Conservation (phyloP, 495 filamentous ascomycete species). For the Endocarpon pusillum region DNA sequence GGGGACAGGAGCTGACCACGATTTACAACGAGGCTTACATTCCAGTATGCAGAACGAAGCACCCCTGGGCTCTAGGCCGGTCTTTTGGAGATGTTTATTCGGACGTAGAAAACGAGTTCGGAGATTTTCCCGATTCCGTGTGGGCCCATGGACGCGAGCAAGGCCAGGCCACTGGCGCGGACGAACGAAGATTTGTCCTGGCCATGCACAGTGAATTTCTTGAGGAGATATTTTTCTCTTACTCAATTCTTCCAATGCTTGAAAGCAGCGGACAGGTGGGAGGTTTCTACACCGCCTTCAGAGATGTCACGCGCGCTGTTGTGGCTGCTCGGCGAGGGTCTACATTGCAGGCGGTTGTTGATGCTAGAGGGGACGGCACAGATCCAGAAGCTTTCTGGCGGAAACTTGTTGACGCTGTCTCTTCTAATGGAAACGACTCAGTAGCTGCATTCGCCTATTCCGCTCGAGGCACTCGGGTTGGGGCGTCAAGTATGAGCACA, state of each 20-base stretch:
- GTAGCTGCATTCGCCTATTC: constrained; percentile 50
- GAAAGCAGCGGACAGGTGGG: constrained; percentile 40
- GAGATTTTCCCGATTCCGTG: too few relatives aligned
- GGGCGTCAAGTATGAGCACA: constrained; percentile 35
- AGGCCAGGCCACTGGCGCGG: constrained; percentile 55
- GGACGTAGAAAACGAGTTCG: constrained; percentile 48
- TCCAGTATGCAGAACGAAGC: constrained; percentile 47
- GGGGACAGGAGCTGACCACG: constrained; percentile 46
- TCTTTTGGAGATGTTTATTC: constrained; percentile 43
- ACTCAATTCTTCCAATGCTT: constrained; percentile 43
- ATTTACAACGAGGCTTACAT: constrained; percentile 66
- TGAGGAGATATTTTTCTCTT: constrained; percentile 55
- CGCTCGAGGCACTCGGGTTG: too few relatives aligned
- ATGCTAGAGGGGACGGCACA: constrained; percentile 45
- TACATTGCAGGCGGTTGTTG: constrained; percentile 48
- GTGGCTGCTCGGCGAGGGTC: constrained; percentile 49
- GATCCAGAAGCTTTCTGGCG: constrained; percentile 47
- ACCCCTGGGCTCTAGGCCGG: constrained; percentile 49
- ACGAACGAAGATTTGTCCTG: constrained; percentile 51
- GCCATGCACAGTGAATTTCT: constrained; percentile 38
- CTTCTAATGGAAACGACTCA: constrained; percentile 42
- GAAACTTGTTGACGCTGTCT: constrained; percentile 36
- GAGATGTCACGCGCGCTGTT: constrained; percentile 48
- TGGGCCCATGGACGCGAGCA: constrained; percentile 38
- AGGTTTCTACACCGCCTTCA: constrained; percentile 50